A percentile compares a stretch with the other conserved stretches of the same genome.
phyloP scores from a whole-genome alignment of 2,329 filamentous ascomycete genomes.

The Trichoderma sp. region DNA sequence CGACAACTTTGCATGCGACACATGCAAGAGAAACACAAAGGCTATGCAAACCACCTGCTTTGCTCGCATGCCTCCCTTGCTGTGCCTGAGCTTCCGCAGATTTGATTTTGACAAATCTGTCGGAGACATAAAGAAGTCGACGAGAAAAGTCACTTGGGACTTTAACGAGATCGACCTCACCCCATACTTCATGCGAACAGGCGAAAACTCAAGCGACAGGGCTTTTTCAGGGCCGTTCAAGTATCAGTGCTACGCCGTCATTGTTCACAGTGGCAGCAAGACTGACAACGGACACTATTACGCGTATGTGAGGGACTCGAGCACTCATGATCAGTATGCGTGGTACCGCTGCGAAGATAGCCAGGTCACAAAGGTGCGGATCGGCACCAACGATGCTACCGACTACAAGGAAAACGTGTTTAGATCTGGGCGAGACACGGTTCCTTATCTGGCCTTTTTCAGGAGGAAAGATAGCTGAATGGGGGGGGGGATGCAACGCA shows the following conservation, averaged over 20 bases:
- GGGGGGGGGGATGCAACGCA: too few relatives aligned
- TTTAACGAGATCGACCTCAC: slow-evolving; percentile 63
- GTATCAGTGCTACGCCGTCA: slow-evolving; percentile 85
- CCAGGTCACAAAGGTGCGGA: slow-evolving; percentile 41
- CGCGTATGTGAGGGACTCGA: slow-evolving; percentile 62
- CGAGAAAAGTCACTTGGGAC: slow-evolving; percentile 72
- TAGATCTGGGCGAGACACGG: slow-evolving; percentile 36
- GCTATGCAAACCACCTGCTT: slow-evolving; percentile 71
- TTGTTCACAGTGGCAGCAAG: slow-evolving; percentile 69
- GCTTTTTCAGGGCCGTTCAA: slow-evolving; percentile 57
- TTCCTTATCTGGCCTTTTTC: slow-evolving; percentile 50
- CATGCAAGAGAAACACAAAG: slow-evolving; percentile 66
- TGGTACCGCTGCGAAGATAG: slow-evolving; percentile 54
- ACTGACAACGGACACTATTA: slow-evolving; percentile 79
- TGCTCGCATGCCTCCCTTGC: slow-evolving; percentile 73
- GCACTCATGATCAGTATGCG: slow-evolving; percentile 40
- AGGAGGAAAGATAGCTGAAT: slow-evolving; percentile 34
- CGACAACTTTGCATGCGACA: slow-evolving; percentile 69
- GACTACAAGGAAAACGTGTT: slow-evolving; percentile 42
- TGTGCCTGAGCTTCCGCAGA: slow-evolving; percentile 74
- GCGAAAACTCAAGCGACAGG: slow-evolving; percentile 39
- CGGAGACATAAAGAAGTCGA: slow-evolving; percentile 58
- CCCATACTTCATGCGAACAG: slow-evolving; percentile 40
- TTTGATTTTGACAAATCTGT: slow-evolving; percentile 39
- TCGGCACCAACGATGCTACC: slow-evolving; percentile 37